A percentile compares a stretch with the other conserved stretches of the same genome.
phyloP scores from a whole-genome alignment of 2,329 filamentous ascomycete genomes.

The Monilinia aucupariae region DNA sequence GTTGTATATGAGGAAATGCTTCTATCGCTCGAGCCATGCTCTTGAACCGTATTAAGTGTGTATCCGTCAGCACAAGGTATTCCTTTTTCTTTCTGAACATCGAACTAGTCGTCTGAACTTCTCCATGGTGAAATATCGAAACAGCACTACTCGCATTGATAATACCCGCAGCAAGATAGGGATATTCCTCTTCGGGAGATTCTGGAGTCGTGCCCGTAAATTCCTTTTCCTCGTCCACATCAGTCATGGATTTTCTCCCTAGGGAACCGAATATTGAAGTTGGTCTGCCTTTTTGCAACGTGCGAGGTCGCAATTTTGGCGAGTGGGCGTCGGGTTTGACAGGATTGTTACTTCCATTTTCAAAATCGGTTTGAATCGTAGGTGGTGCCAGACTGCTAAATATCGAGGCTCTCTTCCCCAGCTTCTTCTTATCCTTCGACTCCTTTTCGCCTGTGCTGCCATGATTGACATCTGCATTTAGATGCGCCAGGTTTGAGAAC shows the following conservation, averaged over 20 bases:
- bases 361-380: slow-evolving; percentile 18
- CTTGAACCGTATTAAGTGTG: slow-evolving; percentile 63
- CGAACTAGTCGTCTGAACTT: slow-evolving; percentile 63
- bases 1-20: slow-evolving; percentile 50
- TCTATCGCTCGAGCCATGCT: slow-evolving; percentile 61
- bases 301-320: slow-evolving; percentile 29
- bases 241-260: slow-evolving; percentile 31
- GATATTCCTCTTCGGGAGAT: slow-evolving; percentile 26
- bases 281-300: slow-evolving; percentile 33
- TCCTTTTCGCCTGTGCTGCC: slow-evolving; percentile 21
- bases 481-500: slow-evolving; percentile 26
- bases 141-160: slow-evolving; percentile 19
- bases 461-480: slow-evolving; percentile 28
- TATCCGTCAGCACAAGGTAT: slow-evolving; percentile 65
- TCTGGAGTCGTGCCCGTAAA: slow-evolving; percentile 25
- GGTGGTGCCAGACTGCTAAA: slow-evolving; percentile 26
- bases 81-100: slow-evolving; percentile 70
- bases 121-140: slow-evolving; percentile 59
- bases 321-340: slow-evolving; percentile 24
- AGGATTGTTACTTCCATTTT: slow-evolving; percentile 26
- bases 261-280: slow-evolving; percentile 35
- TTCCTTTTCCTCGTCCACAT: slow-evolving; percentile 28
- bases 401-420: slow-evolving; percentile 29
- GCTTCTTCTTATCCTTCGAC: slow-evolving; percentile 31
- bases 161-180: slow-evolving; percentile 13